Evolutionary conservation across 352 stramenopile genomes (phyloP), one percentile per base, ranked within the genome.

Genomic region (Phytophthora pluvialis): DNA sequence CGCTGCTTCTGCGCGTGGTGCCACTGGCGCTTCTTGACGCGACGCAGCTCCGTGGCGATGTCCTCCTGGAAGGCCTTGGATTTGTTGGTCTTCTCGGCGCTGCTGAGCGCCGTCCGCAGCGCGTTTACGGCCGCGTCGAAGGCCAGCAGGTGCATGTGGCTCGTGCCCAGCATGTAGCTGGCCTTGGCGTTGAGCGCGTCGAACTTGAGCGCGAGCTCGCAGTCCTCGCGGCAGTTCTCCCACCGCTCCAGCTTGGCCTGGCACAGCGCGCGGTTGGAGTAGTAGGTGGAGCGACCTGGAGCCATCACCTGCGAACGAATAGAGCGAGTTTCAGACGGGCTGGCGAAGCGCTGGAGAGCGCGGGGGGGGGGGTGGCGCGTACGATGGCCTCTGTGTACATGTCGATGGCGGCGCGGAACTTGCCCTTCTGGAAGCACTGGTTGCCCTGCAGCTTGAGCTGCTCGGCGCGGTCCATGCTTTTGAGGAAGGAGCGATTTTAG

Each of bases 371-470:
- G 9, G 29, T 12, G 15, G 29, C 18, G 5, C 48, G 32, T 55
- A 55, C 86, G 58, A 94, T 94, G 15, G 86, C 86, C 58, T 93
- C 83, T 3, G 86, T 94, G 68, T 94, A 94, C 80, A 90, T 91
- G 73, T 94, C 86, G 57, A 94, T 89, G 52, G 86, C 86, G 12
- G 86, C 83, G 29, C 66, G 57, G 67, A 85, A 90, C 59, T 94
- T 94, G 56, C 78, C 76, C 68, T 90, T 91, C 51, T 90, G 77
- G 63, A 93, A 94, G 75, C 79, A 93, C 64, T 78, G 68, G 54
- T 94, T 94, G 38, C 86, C 86, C 59, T 83, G 80, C 47, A 87
- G 71, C 74, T 94, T 94, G 73, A 94, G 81, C 72, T 77, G 54
- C 67, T 88, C 81, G 43, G 82, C 86, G 55, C 79, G 77, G 63